Evolutionary conservation across 495 filamentous ascomycete species (phyloP).

Genomic region (Penicillium odoratum): DNA sequence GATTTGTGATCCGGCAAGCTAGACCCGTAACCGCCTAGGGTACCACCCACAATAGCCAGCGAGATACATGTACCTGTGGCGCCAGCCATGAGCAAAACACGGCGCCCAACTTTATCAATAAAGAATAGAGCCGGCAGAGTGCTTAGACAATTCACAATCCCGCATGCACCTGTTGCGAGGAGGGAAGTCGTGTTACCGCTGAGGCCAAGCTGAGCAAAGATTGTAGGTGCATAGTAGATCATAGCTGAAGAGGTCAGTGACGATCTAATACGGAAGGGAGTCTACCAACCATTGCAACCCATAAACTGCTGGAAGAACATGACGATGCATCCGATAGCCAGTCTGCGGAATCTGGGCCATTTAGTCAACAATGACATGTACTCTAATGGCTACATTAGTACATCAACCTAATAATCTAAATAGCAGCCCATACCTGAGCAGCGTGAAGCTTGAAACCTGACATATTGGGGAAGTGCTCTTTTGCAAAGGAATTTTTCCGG

Average conservation of each 20-base stretch:
- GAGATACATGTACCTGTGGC: slow-evolving; percentile 62
- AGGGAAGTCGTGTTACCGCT: slow-evolving; percentile 62
- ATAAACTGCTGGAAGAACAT: slow-evolving; percentile 84
- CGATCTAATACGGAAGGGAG: neutral
- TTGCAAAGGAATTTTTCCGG: slow-evolving; percentile 62
- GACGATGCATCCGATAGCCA: slow-evolving; percentile 74
- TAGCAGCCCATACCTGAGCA: slow-evolving; percentile 28
- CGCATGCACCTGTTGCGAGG: slow-evolving; percentile 77
- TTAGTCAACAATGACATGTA: slow-evolving; percentile 73
- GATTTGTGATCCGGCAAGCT: slow-evolving; percentile 57
- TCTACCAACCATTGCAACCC: slow-evolving; percentile 46
- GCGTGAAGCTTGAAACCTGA: slow-evolving; percentile 52
- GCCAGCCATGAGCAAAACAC: slow-evolving; percentile 48
- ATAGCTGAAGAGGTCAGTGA: slow-evolving; percentile 56
- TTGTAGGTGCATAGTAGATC: slow-evolving; percentile 72
- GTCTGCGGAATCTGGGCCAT: slow-evolving; percentile 67
- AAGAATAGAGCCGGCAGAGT: slow-evolving; percentile 72
- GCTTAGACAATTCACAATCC: slow-evolving; percentile 74
- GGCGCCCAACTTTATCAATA: slow-evolving; percentile 77
- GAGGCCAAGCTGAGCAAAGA: slow-evolving; percentile 71
- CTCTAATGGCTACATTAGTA: slow-evolving; percentile 14
- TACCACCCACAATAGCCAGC: slow-evolving; percentile 69
- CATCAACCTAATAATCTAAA: neutral
- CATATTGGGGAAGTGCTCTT: slow-evolving; percentile 68
- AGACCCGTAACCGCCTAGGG: slow-evolving; percentile 64